Evolutionary conservation across 2,329 filamentous ascomycete species (phyloP), one percentile per base, ranked within the genome.

Genomic region (Fusarium dimerum): DNA sequence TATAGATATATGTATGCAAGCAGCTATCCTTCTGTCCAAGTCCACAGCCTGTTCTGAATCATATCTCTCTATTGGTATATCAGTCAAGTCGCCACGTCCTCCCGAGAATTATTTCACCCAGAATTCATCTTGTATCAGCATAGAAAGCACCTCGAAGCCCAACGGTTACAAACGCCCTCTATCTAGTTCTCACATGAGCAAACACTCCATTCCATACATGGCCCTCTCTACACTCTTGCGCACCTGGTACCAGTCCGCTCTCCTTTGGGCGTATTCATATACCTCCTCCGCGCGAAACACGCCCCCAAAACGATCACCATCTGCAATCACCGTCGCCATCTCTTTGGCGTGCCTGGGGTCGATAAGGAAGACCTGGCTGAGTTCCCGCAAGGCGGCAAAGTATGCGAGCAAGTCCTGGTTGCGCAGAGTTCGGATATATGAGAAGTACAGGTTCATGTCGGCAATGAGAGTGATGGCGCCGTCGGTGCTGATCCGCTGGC

Each of bases 201-300:
- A 71, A 72, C 94, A 99, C 54, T 94, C 93, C 70, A 96, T 84
- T 5, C 94, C 94, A 74, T 97, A 97, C 92, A 99, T 97, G 56
- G 92, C 92, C 73, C 89, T 88, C 78, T 99, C 94, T 6, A 99
- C 94, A 57, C 92, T 85, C 59, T 83, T 85, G 75, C 88, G 89
- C 11, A 99, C 90, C 63, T 88, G 82, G 69, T 94, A 96, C 94
- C 94, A 99, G 74, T 99, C 94, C 45, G 92, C 92, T 62, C 94
- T 79, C 61, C 94, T 79, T 73, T 97, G 92, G 2, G 93, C 94
- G 76, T 95, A 99, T 76, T 97, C 93, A 66, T 96, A 96, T 4
- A 97, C 94, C 76, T 99, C 94, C 71, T 99, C 94, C 0, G 93
- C 90, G 17, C 92, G 83, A 67, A 97, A 97, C 45, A 99, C 89